Evolutionary conservation across 2,329 filamentous ascomycete genomes (phyloP).

Genomic region (Xylogone sp.): DNA sequence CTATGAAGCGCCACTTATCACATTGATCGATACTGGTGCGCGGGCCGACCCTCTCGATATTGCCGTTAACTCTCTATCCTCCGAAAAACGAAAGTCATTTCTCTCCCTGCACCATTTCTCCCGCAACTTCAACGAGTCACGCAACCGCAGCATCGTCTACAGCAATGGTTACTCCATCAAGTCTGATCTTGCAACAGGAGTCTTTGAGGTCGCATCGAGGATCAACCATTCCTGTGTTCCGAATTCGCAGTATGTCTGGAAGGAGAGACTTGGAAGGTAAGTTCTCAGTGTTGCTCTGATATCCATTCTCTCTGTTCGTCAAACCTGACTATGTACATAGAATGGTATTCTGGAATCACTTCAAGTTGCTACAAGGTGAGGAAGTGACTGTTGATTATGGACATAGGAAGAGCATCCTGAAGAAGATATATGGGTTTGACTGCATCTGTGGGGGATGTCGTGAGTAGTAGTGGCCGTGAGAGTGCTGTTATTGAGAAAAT

Average conservation of each 20-base stretch:
- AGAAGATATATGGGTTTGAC: conserved; percentile 23
- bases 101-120: conserved; percentile 12
- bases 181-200: conserved; percentile 11
- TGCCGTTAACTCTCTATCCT: conserved; percentile 11
- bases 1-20: conserved; percentile 17
- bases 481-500: no score
- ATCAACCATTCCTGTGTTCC: conserved; percentile 19
- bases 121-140: conserved; percentile 9
- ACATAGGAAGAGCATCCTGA: conserved; percentile 12
- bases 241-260: conserved; percentile 18
- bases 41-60: conserved; percentile 12
- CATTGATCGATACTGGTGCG: conserved; percentile 13
- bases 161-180: conserved; percentile 19
- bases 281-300: no score
- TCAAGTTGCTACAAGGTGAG: conserved; percentile 17
- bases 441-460: conserved; percentile 19
- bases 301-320: no score
- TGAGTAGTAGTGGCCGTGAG: no score
- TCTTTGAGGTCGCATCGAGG: conserved; percentile 18
- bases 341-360: conserved; percentile 18
- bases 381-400: conserved; percentile 25
- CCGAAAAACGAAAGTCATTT: conserved; percentile 7
- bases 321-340: background rate
- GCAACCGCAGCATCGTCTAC: conserved; percentile 16
- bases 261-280: conserved; percentile 3